Percentiles rank a stretch among this genome's conserved stretches.
phyloP scores from a whole-genome alignment of 2,329 filamentous ascomycete genomes.

The Fonsecaea erecta region DNA sequence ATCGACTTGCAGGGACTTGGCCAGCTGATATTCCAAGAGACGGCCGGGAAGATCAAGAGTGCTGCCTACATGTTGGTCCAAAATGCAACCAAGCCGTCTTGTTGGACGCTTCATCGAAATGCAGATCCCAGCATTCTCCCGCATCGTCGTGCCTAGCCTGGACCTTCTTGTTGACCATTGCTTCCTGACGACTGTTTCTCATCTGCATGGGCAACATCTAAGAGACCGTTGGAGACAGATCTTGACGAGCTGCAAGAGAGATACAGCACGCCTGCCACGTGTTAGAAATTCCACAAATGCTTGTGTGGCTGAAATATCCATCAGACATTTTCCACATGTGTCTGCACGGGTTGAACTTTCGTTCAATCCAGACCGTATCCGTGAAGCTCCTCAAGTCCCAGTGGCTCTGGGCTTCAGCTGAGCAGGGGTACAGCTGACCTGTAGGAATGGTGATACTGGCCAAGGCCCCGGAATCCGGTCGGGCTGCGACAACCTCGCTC shows the following conservation, averaged over 20 bases:
- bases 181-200: background rate
- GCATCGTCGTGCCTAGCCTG: background rate
- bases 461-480: conserved; percentile 7
- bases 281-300: background rate
- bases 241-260: background rate
- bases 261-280: background rate
- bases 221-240: background rate
- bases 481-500: background rate
- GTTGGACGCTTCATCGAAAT: background rate
- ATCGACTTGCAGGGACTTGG: background rate
- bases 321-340: background rate
- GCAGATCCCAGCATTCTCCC: background rate
- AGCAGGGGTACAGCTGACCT: conserved; percentile 5
- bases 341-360: conserved; percentile 12
- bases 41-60: background rate
- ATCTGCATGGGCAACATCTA: background rate
- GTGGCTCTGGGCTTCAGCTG: conserved; percentile 9
- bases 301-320: background rate
- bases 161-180: background rate
- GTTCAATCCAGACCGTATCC: conserved; percentile 9
- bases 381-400: background rate
- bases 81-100: background rate
- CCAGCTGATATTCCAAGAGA: background rate
- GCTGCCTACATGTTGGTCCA: background rate
- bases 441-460: conserved; percentile 5